A percentile compares a stretch with the other conserved stretches of the same genome.
Evolutionary conservation across 2,329 filamentous ascomycete species (phyloP).

Genomic region (Bipolaris victoriae): DNA sequence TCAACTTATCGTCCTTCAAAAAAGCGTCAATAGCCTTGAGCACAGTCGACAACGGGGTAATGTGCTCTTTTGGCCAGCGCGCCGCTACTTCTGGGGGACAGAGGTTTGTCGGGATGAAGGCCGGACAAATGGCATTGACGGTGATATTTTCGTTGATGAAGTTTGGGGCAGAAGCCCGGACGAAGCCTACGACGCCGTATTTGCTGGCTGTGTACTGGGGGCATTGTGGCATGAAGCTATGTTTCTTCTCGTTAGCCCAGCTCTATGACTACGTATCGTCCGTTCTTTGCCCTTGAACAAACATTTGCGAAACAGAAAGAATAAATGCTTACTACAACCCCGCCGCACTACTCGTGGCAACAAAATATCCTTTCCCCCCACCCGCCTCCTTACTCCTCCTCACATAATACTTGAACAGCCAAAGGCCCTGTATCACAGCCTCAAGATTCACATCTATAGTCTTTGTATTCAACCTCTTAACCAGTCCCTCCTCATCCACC

Average conservation of each 20-base stretch:
- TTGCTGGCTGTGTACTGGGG: constrained; percentile 54
- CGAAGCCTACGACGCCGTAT: constrained; percentile 51
- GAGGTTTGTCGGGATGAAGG: constrained; percentile 49
- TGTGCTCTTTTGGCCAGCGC: constrained; percentile 48
- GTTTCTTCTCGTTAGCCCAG: background rate
- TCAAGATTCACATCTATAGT: constrained; percentile 51
- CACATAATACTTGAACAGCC: constrained; percentile 53
- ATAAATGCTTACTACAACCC: constrained; percentile 44
- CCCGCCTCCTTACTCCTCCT: constrained; percentile 45
- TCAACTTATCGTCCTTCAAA: constrained; percentile 42
- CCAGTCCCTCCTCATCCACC: constrained; percentile 44
- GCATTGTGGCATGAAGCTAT: constrained; percentile 35
- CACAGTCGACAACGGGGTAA: constrained; percentile 52
- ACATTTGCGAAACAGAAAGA: too few relatives aligned
- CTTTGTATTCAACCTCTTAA: constrained; percentile 48
- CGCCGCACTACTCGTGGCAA: constrained; percentile 49
- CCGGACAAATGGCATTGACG: constrained; percentile 52
- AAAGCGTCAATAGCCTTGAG: constrained; percentile 50
- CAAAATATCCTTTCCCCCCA: constrained; percentile 47
- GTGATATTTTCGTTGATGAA: constrained; percentile 47
- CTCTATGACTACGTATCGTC: background rate
- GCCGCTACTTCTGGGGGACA: constrained; percentile 48
- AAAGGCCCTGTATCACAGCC: constrained; percentile 51
- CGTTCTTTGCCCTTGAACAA: too few relatives aligned
- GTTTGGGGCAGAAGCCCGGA: constrained; percentile 43